Conservation (phyloP, 371 early-diverging fungal species). For the Zopfochytrium polystomum region DNA sequence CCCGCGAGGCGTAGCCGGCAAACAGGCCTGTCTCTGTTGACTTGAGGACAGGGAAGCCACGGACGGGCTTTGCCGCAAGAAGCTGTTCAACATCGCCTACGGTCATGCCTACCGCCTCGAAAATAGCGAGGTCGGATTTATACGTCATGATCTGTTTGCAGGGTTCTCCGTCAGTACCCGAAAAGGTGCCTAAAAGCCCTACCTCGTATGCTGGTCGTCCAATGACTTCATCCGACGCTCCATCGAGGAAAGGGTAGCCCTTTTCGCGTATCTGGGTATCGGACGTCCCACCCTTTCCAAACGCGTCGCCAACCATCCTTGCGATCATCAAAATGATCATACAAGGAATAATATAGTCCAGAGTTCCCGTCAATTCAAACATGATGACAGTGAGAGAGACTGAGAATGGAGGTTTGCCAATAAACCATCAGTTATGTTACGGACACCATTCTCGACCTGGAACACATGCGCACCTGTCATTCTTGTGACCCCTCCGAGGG, state of each 20-base stretch:
- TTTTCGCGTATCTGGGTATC: slow-evolving; percentile 77
- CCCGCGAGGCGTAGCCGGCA: no score
- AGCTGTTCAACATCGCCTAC: slow-evolving; percentile 25
- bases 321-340: slow-evolving; percentile 91
- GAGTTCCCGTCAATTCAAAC: slow-evolving; percentile 92
- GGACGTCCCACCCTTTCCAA: slow-evolving; percentile 78
- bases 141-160: slow-evolving; percentile 33
- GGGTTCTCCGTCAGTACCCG: slow-evolving; percentile 20
- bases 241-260: slow-evolving; percentile 83
- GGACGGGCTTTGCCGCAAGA: slow-evolving; percentile 10
- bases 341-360: slow-evolving; percentile 85
- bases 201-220: no score
- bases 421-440: slow-evolving; percentile 27
- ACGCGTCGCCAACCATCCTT: slow-evolving; percentile 85
- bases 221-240: slow-evolving; percentile 46
- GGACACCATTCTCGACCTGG: slow-evolving; percentile 47
- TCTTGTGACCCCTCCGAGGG: slow-evolving; percentile 84
- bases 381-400: slow-evolving; percentile 90
- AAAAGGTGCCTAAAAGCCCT: no score
- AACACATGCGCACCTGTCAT: slow-evolving; percentile 66
- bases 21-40: no score
- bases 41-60: no score
- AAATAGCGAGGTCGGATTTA: slow-evolving; percentile 44
- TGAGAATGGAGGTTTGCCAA: no score
- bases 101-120: slow-evolving; percentile 59